Base-by-base conservation (phyloP, 257 asterid species). In the Agastache rugosa region DNA sequence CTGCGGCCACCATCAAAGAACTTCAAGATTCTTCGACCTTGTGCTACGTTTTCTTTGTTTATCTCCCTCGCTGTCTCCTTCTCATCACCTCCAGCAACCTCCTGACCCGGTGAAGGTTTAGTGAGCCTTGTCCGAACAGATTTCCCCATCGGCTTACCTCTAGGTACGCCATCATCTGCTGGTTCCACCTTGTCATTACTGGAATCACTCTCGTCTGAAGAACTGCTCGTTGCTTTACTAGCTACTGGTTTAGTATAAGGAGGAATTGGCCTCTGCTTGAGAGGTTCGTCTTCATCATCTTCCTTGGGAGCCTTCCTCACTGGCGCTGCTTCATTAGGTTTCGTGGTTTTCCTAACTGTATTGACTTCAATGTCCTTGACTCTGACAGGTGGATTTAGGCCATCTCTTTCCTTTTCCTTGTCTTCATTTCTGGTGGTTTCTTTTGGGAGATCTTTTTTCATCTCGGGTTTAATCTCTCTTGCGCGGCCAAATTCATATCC, bases 101-200 rank as follows among this genome's bases (percentile, higher is more conserved):
- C 85, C 9, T 29, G 73, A 67, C 15, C 50, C 1, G 58, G 68
- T 67, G 67, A 77, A 48, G 83, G 76, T 68, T 71, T 85, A 6
- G n/a, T 29, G 50, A 17, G 62, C 41, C 80, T 69, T 29, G 83
- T 87, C 66, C 97, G 81, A 6, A 88, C 93, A 5, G 96, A 89
- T 73, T 67, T 85, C 6, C 82, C 83, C 29, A 34, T 71, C 6
- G 79, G 68, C 72, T 81, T 85, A 11, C 79, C 54, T 39, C 67
- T 67, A 1, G 25, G 69, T 11, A 1, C 8, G 22, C n/a, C n/a
- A n/a, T 73, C 58, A 16, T 45, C 75, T 29, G 69, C 53, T 41
- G 31, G 41, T 29, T 75, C 72, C 34, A 20, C 37, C 67, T 74
- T 54, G 59, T 41, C 78, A 4, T 19, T 10, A 44, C 22, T 25